A percentile compares a stretch with the other conserved stretches of the same genome.
phyloP scores from a whole-genome alignment of 2,329 filamentous ascomycete species.

The Colletotrichum caudatum region DNA sequence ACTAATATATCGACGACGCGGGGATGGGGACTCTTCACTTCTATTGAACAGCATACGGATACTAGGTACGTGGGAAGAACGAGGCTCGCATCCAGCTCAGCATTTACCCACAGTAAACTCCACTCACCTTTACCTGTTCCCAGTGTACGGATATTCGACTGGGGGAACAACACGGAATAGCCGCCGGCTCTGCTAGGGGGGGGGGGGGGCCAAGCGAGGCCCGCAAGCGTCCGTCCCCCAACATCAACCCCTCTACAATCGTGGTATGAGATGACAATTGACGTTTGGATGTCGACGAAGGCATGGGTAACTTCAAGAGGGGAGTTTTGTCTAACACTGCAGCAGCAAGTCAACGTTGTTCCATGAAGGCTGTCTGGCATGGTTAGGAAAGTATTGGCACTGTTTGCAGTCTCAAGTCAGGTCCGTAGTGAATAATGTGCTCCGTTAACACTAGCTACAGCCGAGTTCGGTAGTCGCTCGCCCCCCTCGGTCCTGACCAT shows the following conservation, averaged over 20 bases:
- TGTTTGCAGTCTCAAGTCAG: neutral
- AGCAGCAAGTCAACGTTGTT: neutral
- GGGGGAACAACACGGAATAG: neutral
- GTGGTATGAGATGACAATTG: neutral
- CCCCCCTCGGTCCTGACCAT: neutral
- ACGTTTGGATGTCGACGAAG: too few species aligned
- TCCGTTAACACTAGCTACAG: neutral
- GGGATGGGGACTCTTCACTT: neutral
- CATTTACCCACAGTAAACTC: neutral
- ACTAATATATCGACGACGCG: neutral
- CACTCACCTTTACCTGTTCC: neutral
- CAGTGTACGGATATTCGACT: too few species aligned
- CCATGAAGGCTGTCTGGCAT: neutral
- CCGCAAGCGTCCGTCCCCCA: constrained; percentile 23
- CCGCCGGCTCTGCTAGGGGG: constrained; percentile 5
- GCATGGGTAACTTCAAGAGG: neutral
- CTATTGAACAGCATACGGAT: neutral
- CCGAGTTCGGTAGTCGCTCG: neutral
- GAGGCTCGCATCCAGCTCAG: neutral
- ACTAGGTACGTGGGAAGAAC: neutral
- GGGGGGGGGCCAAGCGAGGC: constrained; percentile 19
- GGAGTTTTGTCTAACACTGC: neutral
- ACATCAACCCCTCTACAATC: neutral
- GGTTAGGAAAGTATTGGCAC: neutral
- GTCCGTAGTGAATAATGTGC: neutral